Conservation (phyloP, 2,329 filamentous ascomycete genomes). For the Pseudocercospora eumusae region DNA sequence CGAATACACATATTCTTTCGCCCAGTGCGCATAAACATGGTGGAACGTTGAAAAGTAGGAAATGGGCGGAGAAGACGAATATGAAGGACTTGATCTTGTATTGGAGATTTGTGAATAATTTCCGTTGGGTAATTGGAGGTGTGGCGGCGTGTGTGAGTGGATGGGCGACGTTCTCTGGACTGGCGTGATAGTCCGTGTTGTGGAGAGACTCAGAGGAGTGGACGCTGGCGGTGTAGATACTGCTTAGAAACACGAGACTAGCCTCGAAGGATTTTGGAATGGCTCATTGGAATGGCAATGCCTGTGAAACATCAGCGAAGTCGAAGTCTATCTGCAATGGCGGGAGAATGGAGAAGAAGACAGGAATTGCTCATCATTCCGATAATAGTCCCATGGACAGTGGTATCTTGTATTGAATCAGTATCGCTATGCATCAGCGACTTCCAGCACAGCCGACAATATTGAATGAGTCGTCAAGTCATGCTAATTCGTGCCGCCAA, state of each 20-base stretch:
- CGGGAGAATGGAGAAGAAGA: neutral
- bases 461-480: conserved; percentile 10
- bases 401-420: conserved; percentile 7
- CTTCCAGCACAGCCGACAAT: conserved; percentile 11
- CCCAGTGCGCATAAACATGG: conserved; percentile 34
- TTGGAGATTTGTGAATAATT: conserved; percentile 34
- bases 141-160: conserved; percentile 30
- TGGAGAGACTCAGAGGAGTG: neutral
- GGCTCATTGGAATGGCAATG: too few species aligned
- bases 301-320: neutral
- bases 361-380: neutral
- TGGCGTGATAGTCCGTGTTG: neutral
- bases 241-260: too few species aligned
- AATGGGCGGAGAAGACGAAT: conserved; percentile 30
- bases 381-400: conserved; percentile 2
- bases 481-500: conserved; percentile 12
- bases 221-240: too few species aligned
- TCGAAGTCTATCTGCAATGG: neutral
- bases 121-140: conserved; percentile 30
- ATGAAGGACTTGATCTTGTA: conserved; percentile 34
- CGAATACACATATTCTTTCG: conserved; percentile 28
- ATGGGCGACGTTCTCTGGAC: conserved; percentile 29
- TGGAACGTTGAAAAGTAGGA: conserved; percentile 24
- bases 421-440: conserved; percentile 11
- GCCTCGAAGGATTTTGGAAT: too few species aligned